Conservation (phyloP, 345 rosid genomes). For the Raphanus sativus region DNA sequence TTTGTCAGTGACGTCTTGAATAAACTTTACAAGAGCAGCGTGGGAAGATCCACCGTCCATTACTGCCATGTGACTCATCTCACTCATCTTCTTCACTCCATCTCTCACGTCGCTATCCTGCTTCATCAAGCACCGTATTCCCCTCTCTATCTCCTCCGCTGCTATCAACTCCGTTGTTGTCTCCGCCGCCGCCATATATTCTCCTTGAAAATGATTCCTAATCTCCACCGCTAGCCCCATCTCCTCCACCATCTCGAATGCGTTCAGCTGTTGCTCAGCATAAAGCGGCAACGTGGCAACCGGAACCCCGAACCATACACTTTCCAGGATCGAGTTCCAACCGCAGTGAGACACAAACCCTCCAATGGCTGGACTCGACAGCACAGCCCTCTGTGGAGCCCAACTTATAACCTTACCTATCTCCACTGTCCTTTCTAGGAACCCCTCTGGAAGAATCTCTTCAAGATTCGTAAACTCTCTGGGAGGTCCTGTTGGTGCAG, state of each 20-base stretch:
- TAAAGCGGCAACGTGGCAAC: slow-evolving; percentile 34
- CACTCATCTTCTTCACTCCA: slow-evolving; percentile 42
- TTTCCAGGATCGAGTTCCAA: slow-evolving; percentile 32
- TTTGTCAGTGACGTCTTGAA: slow-evolving; percentile 26
- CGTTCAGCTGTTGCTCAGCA: slow-evolving; percentile 44
- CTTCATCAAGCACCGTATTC: slow-evolving; percentile 49
- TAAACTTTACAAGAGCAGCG: slow-evolving; percentile 10
- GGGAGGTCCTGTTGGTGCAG: slow-evolving; percentile 5
- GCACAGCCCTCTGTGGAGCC: slow-evolving; percentile 49
- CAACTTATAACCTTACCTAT: slow-evolving; percentile 45
- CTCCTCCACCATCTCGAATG: slow-evolving; percentile 48
- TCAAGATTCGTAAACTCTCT: slow-evolving; percentile 18
- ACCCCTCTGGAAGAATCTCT: slow-evolving; percentile 45
- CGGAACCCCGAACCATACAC: slow-evolving; percentile 37
- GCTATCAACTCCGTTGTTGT: neutral
- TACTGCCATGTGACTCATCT: slow-evolving; percentile 35
- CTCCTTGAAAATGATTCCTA: slow-evolving; percentile 32
- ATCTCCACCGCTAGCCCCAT: slow-evolving; percentile 49
- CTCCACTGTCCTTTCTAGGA: slow-evolving; percentile 39
- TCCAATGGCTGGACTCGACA: slow-evolving; percentile 43
- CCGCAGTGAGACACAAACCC: slow-evolving; percentile 48
- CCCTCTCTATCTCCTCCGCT: slow-evolving; percentile 48
- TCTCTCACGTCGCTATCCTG: slow-evolving; percentile 22
- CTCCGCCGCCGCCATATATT: neutral
- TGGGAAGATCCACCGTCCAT: slow-evolving; percentile 56